Conservation (phyloP, 2,329 filamentous ascomycete species). For the Fusarium virguliforme region DNA sequence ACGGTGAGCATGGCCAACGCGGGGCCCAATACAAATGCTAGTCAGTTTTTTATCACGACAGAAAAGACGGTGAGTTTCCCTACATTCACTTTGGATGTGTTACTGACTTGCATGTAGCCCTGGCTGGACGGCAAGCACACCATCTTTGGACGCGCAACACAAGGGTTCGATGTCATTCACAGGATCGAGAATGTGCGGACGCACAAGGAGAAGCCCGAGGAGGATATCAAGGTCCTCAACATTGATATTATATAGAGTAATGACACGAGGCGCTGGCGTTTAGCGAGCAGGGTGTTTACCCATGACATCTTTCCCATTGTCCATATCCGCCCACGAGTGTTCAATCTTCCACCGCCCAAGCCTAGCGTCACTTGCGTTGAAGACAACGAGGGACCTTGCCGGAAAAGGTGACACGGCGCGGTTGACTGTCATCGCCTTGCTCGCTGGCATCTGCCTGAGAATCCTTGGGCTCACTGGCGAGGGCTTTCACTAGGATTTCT, state of each 20-base stretch:
- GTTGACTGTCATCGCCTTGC: too few species aligned
- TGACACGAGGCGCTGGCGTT: not conserved
- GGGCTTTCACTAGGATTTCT: too few species aligned
- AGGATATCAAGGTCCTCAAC: slow-evolving; percentile 97
- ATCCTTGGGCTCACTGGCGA: too few species aligned
- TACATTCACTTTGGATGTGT: not conserved
- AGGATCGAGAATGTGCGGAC: slow-evolving; percentile 94
- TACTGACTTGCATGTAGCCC: slow-evolving; percentile 66
- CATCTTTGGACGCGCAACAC: slow-evolving; percentile 91
- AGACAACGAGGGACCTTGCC: too few species aligned
- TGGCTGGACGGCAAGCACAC: slow-evolving; percentile 98
- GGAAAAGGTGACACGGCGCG: too few species aligned
- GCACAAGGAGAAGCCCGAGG: slow-evolving; percentile 92
- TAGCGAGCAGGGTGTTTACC: too few species aligned
- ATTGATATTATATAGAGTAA: slow-evolving; percentile 73
- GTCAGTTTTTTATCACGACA: slow-evolving; percentile 98
- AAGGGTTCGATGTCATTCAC: slow-evolving; percentile 94
- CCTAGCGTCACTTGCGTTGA: too few species aligned
- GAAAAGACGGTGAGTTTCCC: slow-evolving; percentile 83
- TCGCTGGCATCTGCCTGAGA: too few species aligned
- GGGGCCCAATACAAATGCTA: slow-evolving; percentile 93
- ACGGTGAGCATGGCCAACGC: slow-evolving; percentile 99
- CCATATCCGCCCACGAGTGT: too few species aligned
- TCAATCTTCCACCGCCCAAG: too few species aligned
- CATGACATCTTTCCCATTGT: too few species aligned